Conservation (phyloP, 1,139 yeast species). For the Hemisphaericaspora subhashii region DNA sequence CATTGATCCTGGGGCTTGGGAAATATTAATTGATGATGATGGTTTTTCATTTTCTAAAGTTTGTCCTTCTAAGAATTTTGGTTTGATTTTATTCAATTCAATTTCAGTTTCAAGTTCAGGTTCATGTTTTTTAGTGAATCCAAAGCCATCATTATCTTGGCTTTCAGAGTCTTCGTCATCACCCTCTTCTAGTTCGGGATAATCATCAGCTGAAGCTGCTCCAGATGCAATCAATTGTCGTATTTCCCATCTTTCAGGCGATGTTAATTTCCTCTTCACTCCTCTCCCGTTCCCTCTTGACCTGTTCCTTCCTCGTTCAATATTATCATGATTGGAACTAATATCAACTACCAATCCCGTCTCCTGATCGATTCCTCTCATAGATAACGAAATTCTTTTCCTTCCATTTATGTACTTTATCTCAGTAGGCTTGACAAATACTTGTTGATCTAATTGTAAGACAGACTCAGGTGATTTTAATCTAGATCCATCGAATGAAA, state of each 20-base stretch:
- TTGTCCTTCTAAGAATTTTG: slow-evolving; percentile 69
- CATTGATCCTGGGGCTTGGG: slow-evolving; percentile 73
- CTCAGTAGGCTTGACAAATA: slow-evolving; percentile 64
- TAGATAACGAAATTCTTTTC: slow-evolving; percentile 56
- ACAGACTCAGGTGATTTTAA: slow-evolving; percentile 61
- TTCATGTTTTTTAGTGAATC: slow-evolving; percentile 27
- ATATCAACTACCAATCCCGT: slow-evolving; percentile 52
- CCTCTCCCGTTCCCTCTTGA: slow-evolving; percentile 7
- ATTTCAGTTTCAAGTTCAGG: slow-evolving; percentile 66
- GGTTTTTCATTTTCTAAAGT: slow-evolving; percentile 6
- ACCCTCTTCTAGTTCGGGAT: slow-evolving; percentile 55
- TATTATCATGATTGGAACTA: slow-evolving; percentile 17
- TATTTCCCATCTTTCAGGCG: slow-evolving; percentile 91
- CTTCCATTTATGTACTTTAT: slow-evolving; percentile 23
- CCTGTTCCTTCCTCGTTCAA: slow-evolving; percentile 24
- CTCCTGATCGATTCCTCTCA: slow-evolving; percentile 74
- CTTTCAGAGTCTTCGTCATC: slow-evolving; percentile 21
- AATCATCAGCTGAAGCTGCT: slow-evolving; percentile 64
- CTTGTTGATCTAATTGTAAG: slow-evolving; percentile 56
- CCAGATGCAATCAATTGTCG: slow-evolving; percentile 82
- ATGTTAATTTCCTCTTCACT: slow-evolving; percentile 54
- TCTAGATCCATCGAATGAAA: slow-evolving; percentile 49
- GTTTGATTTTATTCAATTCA: slow-evolving; percentile 68
- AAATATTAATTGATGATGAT: slow-evolving; percentile 13
- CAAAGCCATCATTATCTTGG: slow-evolving; percentile 41